Evolutionary conservation across 2,329 filamentous ascomycete species (phyloP), one percentile per base, ranked within the genome.

Genomic region (Penicillium sp.): DNA sequence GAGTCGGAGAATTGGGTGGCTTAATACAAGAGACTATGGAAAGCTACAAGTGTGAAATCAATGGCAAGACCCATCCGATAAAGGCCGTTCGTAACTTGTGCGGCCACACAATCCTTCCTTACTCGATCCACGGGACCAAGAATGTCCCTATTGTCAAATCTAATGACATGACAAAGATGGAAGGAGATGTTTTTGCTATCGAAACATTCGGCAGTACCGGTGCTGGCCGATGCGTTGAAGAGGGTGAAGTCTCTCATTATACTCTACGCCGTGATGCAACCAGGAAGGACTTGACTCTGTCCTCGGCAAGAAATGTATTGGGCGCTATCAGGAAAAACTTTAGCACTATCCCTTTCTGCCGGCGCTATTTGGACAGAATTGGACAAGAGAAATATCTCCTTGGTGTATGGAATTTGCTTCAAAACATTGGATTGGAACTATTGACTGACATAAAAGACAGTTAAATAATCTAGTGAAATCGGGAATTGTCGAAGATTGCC

Each of bases 21-120:
- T 78, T 75, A 10, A 85, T 86, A 57, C 83, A 86, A 64, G 83
- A 86, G 65, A 79, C 77, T 0, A 86, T 86, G 83, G 83, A 86
- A 68, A 84, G 81, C 68, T 85, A 85, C 64, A 83, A 86, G 65
- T 78, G 83, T 23, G 79, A 82, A 59, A 79, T 85, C 48, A 76
- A 77, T 33, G 80, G 81, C 10, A 77, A 79, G 60, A 81, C 75
- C 4, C 77, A 76, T 66, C 82, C 81, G 4, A 77, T 85, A 55
- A 85, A 85, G 64, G 71, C 81, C 2, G 80, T 85, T 45, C 76
- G 81, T 34, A 81, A 80, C 66, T 68, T 86, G 50, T 81, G 77
- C 50, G 83, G 81, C 15, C 82, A 85, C 69, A 77, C 83, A 49
- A 84, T 84, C 64, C 68, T 73, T 19, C 81, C 73, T 5, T 84